phyloP scores from a whole-genome alignment of 2,329 filamentous ascomycete genomes.

The Fusarium irregulare region DNA sequence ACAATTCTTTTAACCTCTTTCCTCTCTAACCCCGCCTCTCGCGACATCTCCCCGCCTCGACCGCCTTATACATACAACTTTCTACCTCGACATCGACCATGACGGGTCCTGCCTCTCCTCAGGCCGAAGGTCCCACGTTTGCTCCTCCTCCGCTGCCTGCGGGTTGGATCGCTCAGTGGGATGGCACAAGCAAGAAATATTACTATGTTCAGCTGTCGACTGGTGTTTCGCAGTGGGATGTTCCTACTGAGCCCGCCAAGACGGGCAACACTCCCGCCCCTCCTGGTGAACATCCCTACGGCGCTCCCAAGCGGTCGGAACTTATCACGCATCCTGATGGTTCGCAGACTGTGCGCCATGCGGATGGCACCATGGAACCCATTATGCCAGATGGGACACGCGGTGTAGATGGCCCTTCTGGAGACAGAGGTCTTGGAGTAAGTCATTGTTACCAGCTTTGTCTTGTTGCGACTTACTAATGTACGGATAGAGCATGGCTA shows the following conservation, averaged over 20 bases:
- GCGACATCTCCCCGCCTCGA: slow-evolving; percentile 28
- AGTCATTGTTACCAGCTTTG: slow-evolving; percentile 49
- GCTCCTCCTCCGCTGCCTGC: slow-evolving; percentile 70
- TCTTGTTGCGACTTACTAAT: slow-evolving; percentile 23
- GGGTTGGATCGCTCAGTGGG: slow-evolving; percentile 78
- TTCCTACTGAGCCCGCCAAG: slow-evolving; percentile 72
- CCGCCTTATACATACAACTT: slow-evolving; percentile 27
- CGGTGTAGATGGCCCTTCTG: slow-evolving; percentile 62
- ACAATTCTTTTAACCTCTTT: slow-evolving; percentile 14
- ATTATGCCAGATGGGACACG: slow-evolving; percentile 64
- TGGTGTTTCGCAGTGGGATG: slow-evolving; percentile 79
- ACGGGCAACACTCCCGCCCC: slow-evolving; percentile 69
- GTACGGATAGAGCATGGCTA: slow-evolving; percentile 62
- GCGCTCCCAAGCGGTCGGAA: slow-evolving; percentile 63
- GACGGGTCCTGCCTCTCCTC: slow-evolving; percentile 68
- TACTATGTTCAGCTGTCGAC: slow-evolving; percentile 80
- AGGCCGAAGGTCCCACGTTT: slow-evolving; percentile 69
- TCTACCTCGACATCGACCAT: slow-evolving; percentile 51
- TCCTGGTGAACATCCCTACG: slow-evolving; percentile 70
- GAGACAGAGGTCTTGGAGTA: slow-evolving; percentile 75
- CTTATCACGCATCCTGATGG: slow-evolving; percentile 73
- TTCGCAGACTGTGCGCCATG: slow-evolving; percentile 68
- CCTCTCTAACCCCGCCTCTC: slow-evolving; percentile 19
- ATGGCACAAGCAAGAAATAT: slow-evolving; percentile 71
- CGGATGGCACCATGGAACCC: slow-evolving; percentile 71